These are phyloP conservation scores for Blastobotrys elegans DNA, from an alignment of 1,139 yeast genomes.

Conservation along the genomic window DNA sequence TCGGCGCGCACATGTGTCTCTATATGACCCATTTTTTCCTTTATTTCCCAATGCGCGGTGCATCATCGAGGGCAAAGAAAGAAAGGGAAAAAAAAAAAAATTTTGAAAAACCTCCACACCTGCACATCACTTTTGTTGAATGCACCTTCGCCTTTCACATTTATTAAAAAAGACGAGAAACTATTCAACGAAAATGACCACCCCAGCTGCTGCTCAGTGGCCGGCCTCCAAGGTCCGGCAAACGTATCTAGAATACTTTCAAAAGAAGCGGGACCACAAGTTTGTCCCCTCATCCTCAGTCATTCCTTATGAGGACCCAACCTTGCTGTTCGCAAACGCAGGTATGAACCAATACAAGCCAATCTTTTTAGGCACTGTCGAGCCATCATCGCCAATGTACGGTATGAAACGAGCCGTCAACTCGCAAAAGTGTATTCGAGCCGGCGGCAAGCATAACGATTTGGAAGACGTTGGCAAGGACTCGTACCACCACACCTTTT, in stretches of 20 bases:
- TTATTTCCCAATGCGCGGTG: background rate
- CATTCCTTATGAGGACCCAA: conserved; percentile 96
- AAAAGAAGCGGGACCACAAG: conserved; percentile 56
- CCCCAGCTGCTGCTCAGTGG: conserved; percentile 7
- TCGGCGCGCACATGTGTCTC: too few species aligned
- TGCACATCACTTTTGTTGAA: background rate
- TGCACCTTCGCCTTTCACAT: conserved; percentile 3
- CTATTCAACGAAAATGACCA: background rate
- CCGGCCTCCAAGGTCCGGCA: conserved; percentile 55
- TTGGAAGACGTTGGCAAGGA: conserved; percentile 98
- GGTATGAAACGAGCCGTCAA: conserved; percentile 82
- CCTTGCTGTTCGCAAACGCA: conserved; percentile 90
- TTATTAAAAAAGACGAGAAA: background rate
- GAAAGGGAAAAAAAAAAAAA: conserved; percentile 1
- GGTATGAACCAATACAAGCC: conserved; percentile 99
- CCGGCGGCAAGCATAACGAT: conserved; percentile 99
- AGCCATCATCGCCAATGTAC: conserved; percentile 85
- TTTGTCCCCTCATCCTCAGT: conserved; percentile 92
- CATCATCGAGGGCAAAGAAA: too few species aligned
- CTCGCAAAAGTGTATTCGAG: conserved; percentile 97
- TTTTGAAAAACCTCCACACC: background rate
- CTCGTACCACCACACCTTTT: conserved; percentile 95
- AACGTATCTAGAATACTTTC: conserved; percentile 80
- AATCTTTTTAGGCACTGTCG: conserved; percentile 92
- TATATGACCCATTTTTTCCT: background rate